Percentiles rank a stretch among this genome's conserved stretches.
These are phyloP conservation scores for Aleurites moluccanus DNA, from an alignment of 441 rosid genomes.

Conservation along the genomic window DNA sequence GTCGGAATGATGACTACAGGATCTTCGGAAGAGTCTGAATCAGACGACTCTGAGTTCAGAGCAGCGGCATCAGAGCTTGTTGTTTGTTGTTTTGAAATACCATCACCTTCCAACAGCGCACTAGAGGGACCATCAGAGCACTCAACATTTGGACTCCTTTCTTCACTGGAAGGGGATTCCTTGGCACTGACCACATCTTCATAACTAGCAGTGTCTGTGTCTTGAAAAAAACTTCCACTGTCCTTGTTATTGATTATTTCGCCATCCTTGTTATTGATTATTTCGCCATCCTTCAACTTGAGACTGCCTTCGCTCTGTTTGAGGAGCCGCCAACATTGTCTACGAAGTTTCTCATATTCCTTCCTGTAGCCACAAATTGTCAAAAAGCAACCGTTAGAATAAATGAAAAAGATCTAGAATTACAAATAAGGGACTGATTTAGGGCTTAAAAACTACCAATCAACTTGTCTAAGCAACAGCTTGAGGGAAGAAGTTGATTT, in stretches of 20 bases:
- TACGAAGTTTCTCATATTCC: conserved; percentile 77
- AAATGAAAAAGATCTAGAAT: background rate
- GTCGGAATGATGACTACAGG: conserved; percentile 46
- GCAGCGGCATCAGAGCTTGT: conserved; percentile 47
- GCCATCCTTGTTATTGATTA: too few relatives aligned
- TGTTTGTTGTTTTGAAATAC: conserved; percentile 34
- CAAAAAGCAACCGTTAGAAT: conserved; percentile 10
- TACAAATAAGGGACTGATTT: background rate
- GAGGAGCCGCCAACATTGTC: conserved; percentile 50
- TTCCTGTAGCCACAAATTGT: conserved; percentile 50
- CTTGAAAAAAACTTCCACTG: conserved; percentile 42
- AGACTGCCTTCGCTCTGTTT: conserved; percentile 37
- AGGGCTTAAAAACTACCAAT: background rate
- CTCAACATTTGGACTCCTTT: conserved; percentile 45
- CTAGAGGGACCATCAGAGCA: conserved; percentile 53
- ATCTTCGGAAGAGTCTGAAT: conserved; percentile 70
- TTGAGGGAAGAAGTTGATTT: conserved; percentile 15
- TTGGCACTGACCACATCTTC: conserved; percentile 66
- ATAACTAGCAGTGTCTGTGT: conserved; percentile 48
- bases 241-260: conserved; percentile 34
- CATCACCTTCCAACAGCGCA: conserved; percentile 46
- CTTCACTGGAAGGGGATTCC: conserved; percentile 45
- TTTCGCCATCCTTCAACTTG: conserved; percentile 36
- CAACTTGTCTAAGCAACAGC: background rate
- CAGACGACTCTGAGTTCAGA: conserved; percentile 63